Base-by-base conservation (phyloP, 352 stramenopile genomes). In the Phytophthora tubulina region DNA sequence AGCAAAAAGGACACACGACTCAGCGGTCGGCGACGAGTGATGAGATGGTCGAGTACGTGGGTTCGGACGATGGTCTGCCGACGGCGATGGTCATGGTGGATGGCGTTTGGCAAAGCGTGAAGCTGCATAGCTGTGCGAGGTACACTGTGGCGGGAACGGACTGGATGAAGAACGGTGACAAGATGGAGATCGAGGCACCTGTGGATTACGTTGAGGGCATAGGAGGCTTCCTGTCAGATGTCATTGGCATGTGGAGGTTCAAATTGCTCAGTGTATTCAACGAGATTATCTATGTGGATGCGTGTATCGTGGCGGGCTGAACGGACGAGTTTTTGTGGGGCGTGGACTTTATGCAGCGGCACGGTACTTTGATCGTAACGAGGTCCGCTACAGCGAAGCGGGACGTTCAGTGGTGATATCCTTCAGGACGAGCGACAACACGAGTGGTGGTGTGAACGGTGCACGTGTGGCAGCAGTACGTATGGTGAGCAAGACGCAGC, bases 141-240 rank as follows among this genome's bases (percentile, higher is more conserved):
- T 31, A n/a, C 15, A 56, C 50, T 3, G 50, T 56, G 13, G 50
- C 32, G 0, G 50, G 50, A 1, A 56, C 50, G 0, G 11, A 42
- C 0, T 42, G 31, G 31, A 44, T 56, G 50, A 14, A 56, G 9
- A 30, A 15, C 6, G 49, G 50, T n/a, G 50, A 56, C 14, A 10
- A 30, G 3, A 1, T 32, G 3, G n/a, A 11, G 7, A 14, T 13
- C 0, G 32, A 56, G 17, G 31, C 50, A 1, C 50, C 50, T 4
- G 32, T 56, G 1, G 50, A 56, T 4, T 56, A 56, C 7, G 50
- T 56, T 3, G 32, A 56, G 7, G 50, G 50, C 4, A 56, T 56
- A 3, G 50, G 50, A 2, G 50, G 50, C 0, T 44, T 56, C 4
- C n/a, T 56, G 15, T 15, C 44, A 13, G 32, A 56, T 21, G 50